Evolutionary conservation across 352 stramenopile genomes (phyloP), one percentile per base, ranked within the genome.

Genomic region (Pythium phragmiticola): DNA sequence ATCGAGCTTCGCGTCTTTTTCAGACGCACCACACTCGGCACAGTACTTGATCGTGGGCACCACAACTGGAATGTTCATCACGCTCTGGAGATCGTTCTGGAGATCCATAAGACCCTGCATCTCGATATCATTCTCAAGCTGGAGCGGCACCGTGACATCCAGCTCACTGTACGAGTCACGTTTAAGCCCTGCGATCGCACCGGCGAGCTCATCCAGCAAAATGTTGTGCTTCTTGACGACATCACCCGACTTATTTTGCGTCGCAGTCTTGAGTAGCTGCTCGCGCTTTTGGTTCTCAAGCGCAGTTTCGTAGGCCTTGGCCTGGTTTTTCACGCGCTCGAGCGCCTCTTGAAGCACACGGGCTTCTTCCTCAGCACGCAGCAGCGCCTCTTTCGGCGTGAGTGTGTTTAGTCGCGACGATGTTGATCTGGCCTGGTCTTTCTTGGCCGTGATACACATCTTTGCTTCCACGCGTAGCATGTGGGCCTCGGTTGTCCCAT

Each of bases 261-360:
- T 88, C n/a, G 86, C 86, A 33, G 86, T 69, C 16, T 77, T 82
- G 39, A 95, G 57, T 51, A 95, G 73, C 52, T 77, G 72, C 54
- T 93, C 83, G 2, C 73, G 70, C 28, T 89, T 87, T 63, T 95
- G 84, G 23, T 76, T 65, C 57, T 88, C 80, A 14, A 95, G 61
- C 19, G 89, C 85, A 50, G 89, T 77, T 72, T 95, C 86, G 71
- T 95, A 95, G 59, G 91, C 90, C 58, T 90, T 90, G 2, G 86
- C 86, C 51, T 95, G 84, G 46, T 68, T 82, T 65, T 95, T 92
- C 37, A 95, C 79, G 52, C 89, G 90, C 58, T 95, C 78, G 21
- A 95, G 68, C 45, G 86, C 86, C 34, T 95, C 86, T 60, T 90
- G 82, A 9, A 95, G 69, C 39, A 93, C 77, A 41, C 77, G 78